Evolutionary conservation across 2,329 filamentous ascomycete genomes (phyloP), one percentile per base, ranked within the genome.

Genomic region (Aspergillus alliaceus): DNA sequence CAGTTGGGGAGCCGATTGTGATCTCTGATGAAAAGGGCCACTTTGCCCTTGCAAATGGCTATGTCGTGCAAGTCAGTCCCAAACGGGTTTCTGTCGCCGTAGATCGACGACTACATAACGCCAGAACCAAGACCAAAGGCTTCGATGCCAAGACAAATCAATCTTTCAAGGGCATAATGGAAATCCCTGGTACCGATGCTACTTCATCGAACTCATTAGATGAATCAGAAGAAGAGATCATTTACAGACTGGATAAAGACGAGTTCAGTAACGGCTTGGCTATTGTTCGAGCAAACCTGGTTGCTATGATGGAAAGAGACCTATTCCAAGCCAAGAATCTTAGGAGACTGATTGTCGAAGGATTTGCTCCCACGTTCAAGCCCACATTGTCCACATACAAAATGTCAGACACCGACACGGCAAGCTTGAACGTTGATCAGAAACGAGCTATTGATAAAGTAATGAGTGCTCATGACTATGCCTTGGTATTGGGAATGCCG

Each of bases 251-350:
- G 4, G 95, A 99, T 75, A 97, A 97, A 72, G 95, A 99, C 67
- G 95, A 99, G 70, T 99, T 99, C 75, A 96, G 91, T 75, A 98
- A 96, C 67, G 95, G 95, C 56, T 96, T 99, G 91, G 92, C 95
- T 3, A 89, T 90, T 29, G 90, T 96, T 46, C 87, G 95, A 53
- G 97, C 96, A 75, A 99, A 98, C 65, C 83, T 99, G 1, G 86
- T 98, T 31, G 90, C 93, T 64, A 85, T 96, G 66, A 98, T 99
- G 93, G 86, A 90, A 39, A 86, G 92, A 63, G 85, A 86, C 42
- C 80, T 88, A 1, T 88, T 86, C 65, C 88, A 88, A 48, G 86
- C 90, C 20, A 81, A 82, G 47, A 82, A 92, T 66, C 85, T 96
- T 34, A 87, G 93, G 55, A 84, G 86, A 22, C 80, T 98, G 35